Evolutionary conservation across 176 grass and related monocot genomes (phyloP).

Genomic region (Avena sativa): DNA sequence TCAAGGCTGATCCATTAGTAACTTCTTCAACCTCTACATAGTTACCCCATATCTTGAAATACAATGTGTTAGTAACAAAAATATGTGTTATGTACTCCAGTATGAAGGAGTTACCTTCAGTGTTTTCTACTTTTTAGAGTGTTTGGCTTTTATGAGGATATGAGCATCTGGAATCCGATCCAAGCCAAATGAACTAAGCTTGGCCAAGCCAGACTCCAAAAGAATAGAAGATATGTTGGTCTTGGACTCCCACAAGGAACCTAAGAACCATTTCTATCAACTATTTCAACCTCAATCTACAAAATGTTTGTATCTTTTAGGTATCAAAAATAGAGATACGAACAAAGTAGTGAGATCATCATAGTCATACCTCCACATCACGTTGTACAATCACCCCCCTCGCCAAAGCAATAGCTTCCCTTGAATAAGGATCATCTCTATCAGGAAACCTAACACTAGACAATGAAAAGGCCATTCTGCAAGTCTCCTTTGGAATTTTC

Average conservation of each 20-base stretch:
- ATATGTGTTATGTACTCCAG: neutral
- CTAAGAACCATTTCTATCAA: slow-evolving; percentile 94
- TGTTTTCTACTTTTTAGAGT: slow-evolving; percentile 86
- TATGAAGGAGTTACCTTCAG: slow-evolving; percentile 64
- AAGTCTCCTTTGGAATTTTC: slow-evolving; percentile 5
- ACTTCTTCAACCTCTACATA: slow-evolving; percentile 84
- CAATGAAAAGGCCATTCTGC: neutral
- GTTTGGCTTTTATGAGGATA: slow-evolving; percentile 67
- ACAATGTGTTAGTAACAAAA: slow-evolving; percentile 20
- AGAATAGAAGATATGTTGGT: slow-evolving; percentile 78
- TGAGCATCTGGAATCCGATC: slow-evolving; percentile 80
- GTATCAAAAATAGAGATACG: neutral
- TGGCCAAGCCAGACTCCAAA: slow-evolving; percentile 85
- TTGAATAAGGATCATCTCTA: slow-evolving; percentile 61
- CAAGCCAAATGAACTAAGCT: slow-evolving; percentile 82
- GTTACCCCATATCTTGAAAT: slow-evolving; percentile 93
- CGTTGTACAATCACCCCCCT: slow-evolving; percentile 66
- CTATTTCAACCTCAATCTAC: slow-evolving; percentile 91
- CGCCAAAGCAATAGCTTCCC: slow-evolving; percentile 69
- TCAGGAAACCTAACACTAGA: slow-evolving; percentile 50
- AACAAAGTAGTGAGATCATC: neutral
- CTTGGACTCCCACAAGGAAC: slow-evolving; percentile 84
- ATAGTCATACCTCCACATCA: slow-evolving; percentile 61
- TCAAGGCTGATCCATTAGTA: slow-evolving; percentile 71
- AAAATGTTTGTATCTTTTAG: slow-evolving; percentile 27